These are phyloP conservation scores for Colletotrichum gigasporum DNA, from an alignment of 2,329 filamentous ascomycete species.

Conservation along the genomic window DNA sequence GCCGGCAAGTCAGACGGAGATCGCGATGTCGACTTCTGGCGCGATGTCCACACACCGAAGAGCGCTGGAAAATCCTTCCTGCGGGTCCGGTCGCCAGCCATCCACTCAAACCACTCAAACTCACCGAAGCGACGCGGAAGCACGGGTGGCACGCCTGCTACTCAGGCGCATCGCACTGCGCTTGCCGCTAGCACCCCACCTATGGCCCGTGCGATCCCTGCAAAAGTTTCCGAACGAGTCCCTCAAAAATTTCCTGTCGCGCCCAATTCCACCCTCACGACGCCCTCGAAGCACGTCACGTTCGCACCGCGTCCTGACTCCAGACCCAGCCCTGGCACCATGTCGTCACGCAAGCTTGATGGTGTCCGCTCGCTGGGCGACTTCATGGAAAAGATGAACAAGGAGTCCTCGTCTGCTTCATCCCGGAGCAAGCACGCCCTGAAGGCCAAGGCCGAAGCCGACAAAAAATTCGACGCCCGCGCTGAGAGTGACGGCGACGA, in stretches of 20 bases:
- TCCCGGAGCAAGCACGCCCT: slow-evolving; percentile 13
- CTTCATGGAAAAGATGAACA: slow-evolving; percentile 23
- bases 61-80: slow-evolving; percentile 19
- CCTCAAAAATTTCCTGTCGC: slow-evolving; percentile 30
- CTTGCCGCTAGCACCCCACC: slow-evolving; percentile 6
- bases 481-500: slow-evolving; percentile 34
- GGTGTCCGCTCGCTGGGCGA: slow-evolving; percentile 27
- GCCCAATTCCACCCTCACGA: neutral
- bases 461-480: slow-evolving; percentile 33
- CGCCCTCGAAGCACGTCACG: slow-evolving; percentile 14
- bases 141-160: neutral
- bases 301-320: neutral
- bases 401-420: neutral
- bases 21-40: neutral
- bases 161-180: slow-evolving; percentile 5
- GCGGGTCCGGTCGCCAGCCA: slow-evolving; percentile 10
- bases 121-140: neutral
- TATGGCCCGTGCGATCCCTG: slow-evolving; percentile 21
- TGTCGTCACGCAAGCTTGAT: slow-evolving; percentile 29
- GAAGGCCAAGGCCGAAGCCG: slow-evolving; percentile 33
- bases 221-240: slow-evolving; percentile 4
- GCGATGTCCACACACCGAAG: slow-evolving; percentile 3
- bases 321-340: slow-evolving; percentile 13
- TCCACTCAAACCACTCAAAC: neutral
- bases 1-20: neutral